phyloP scores from a whole-genome alignment of 371 early-diverging fungal species.

The Modicella reniformis region DNA sequence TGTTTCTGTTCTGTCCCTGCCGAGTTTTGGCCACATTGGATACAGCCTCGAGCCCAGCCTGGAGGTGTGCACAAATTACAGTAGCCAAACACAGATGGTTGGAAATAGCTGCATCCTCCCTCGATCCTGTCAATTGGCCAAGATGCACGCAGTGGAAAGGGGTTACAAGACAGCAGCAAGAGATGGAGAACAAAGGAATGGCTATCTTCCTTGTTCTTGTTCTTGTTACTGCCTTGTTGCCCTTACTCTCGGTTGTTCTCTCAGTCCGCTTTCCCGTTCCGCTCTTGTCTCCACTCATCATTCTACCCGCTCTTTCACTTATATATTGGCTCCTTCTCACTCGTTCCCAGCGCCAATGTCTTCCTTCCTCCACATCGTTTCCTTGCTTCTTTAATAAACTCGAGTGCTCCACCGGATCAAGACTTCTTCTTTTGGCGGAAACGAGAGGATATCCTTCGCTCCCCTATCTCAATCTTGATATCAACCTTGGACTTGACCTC shows the following conservation, averaged over 20 bases:
- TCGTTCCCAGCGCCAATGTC: no score
- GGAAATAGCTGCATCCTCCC: no score
- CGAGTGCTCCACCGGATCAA: neutral
- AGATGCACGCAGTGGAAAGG: neutral
- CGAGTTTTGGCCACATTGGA: neutral
- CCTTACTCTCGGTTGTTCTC: neutral
- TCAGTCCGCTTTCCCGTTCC: slow-evolving; percentile 1
- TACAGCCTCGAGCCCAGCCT: neutral
- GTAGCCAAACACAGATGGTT: no score
- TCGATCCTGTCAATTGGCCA: neutral
- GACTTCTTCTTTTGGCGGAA: neutral
- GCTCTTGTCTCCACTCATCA: neutral
- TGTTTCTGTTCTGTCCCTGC: neutral
- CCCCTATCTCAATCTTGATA: neutral
- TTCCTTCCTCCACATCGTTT: no score
- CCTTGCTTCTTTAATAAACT: no score
- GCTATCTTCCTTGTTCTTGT: neutral
- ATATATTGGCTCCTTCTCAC: neutral
- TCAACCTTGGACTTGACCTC: neutral
- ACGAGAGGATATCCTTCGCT: no score
- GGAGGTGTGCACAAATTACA: neutral
- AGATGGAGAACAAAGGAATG: slow-evolving; percentile 3
- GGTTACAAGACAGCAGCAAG: neutral
- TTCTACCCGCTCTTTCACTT: neutral
- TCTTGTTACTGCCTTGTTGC: neutral